Base-by-base conservation (phyloP, 2,329 filamentous ascomycete genomes). In the Trichoderma citrinoviride region DNA sequence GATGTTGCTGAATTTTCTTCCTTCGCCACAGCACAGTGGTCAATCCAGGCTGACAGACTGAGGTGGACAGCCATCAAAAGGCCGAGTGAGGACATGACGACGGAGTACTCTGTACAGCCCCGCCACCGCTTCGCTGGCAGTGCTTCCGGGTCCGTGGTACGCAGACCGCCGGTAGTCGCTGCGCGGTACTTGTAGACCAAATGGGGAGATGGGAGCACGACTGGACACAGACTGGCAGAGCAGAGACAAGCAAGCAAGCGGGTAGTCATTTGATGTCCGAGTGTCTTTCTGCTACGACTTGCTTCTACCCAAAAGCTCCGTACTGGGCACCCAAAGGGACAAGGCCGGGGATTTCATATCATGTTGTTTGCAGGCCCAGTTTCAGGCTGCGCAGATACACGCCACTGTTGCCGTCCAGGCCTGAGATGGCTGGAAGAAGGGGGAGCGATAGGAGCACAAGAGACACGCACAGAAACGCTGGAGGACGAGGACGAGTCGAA, bases 101-200 rank as follows among this genome's bases (percentile, higher is more conserved):
- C 37, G 41, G 53, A 41, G 56, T 65, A 65, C 43, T 43, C 57
- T 47, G 43, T 61, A 65, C 55, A 46, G 47, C 55, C 56, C 54
- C 55, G 57, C 47, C 43, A 27, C 49, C 33, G 50, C 47, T 57
- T 61, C 44, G 54, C 44, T 55, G 47, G 44, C 63, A 53, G 49
- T 54, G 63, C 56, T 53, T 54, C 63, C 63, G 63, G 47, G 63
- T 65, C 63, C 21, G 63, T 54, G 56, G 63, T 65, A 65, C 50
- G 49, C 63, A 65, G 56, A 61, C 63, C 63, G 63, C 63, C 63
- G 37, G 63, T 55, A 54, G 52, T n/a, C n/a, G n/a, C 58, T 44
- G 55, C 23, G 53, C 53, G 40, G 52, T 21, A 14, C 33, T 37
- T 12, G 10, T 37, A 8, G 33, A 14, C n/a, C 33, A 37, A 37